These are phyloP conservation scores for Syzygium oleosum DNA, from an alignment of 345 rosid genomes.

Conservation along the genomic window DNA sequence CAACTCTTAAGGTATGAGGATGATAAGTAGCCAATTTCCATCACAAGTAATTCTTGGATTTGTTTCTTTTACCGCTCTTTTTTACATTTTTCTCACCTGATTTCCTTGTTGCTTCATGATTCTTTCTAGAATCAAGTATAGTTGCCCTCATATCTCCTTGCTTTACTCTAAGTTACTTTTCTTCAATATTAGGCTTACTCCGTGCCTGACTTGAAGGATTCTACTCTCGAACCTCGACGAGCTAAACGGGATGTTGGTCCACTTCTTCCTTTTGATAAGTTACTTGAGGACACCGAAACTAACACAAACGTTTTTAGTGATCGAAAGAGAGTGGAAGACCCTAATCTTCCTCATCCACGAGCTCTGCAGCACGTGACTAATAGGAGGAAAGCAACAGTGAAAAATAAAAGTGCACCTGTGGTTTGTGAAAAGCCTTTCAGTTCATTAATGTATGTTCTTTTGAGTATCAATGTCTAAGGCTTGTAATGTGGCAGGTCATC, in stretches of 20 bases:
- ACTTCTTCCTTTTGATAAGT: slow-evolving; percentile 64
- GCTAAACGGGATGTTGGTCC: slow-evolving; percentile 43
- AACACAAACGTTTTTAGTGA: slow-evolving; percentile 5
- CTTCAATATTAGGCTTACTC: slow-evolving; percentile 27
- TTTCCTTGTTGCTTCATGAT: not conserved
- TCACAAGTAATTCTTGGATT: not conserved
- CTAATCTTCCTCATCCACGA: slow-evolving; percentile 62
- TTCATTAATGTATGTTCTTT: slow-evolving; percentile 3
- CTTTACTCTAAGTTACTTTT: not conserved
- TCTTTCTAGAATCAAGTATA: not conserved
- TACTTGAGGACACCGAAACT: slow-evolving; percentile 32
- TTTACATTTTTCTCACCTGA: not conserved
- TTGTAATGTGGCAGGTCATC: slow-evolving; percentile 40
- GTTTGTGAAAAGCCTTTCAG: slow-evolving; percentile 39
- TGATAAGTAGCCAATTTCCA: not conserved
- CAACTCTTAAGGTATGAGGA: not conserved
- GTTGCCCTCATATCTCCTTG: not conserved
- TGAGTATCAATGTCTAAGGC: slow-evolving; percentile 11
- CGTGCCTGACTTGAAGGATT: slow-evolving; percentile 30
- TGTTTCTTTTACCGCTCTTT: not conserved
- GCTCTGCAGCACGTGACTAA: slow-evolving; percentile 67
- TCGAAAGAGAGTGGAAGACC: slow-evolving; percentile 35
- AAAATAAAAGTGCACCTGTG: slow-evolving; percentile 41
- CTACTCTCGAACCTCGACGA: slow-evolving; percentile 35
- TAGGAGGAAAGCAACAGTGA: slow-evolving; percentile 58